Evolutionary conservation across 768 basidiomycete genomes (phyloP).

Genomic region (Inosperma sp.): DNA sequence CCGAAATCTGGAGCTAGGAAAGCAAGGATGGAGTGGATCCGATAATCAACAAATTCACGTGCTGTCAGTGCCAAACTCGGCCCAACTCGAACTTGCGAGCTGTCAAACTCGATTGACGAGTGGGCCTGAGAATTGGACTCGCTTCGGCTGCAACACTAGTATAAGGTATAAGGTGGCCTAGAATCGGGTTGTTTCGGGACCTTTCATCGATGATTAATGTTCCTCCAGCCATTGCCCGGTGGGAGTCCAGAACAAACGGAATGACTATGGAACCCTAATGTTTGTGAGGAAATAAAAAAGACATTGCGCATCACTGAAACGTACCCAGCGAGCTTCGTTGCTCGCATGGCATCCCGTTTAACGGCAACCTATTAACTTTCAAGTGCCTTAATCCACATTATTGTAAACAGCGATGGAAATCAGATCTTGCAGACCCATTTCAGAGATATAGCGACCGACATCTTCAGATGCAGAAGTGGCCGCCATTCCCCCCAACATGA

Average conservation of each 20-base stretch:
- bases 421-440: slow-evolving; percentile 19
- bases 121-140: too few relatives aligned
- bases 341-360: slow-evolving; percentile 25
- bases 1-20: too few relatives aligned
- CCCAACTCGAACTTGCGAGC: too few relatives aligned
- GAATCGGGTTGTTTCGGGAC: slow-evolving; percentile 26
- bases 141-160: too few relatives aligned
- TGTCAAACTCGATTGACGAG: too few relatives aligned
- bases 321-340: slow-evolving; percentile 28
- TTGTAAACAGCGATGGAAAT: slow-evolving; percentile 30
- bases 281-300: background rate
- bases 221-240: slow-evolving; percentile 25
- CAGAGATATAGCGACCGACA: slow-evolving; percentile 19
- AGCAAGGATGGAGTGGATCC: too few relatives aligned
- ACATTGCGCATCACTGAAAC: background rate
- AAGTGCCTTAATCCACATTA: slow-evolving; percentile 23
- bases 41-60: too few relatives aligned
- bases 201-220: slow-evolving; percentile 15
- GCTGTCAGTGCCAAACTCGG: too few relatives aligned
- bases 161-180: too few relatives aligned
- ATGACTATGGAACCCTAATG: slow-evolving; percentile 33
- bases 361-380: slow-evolving; percentile 23
- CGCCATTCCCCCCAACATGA: slow-evolving; percentile 32
- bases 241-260: slow-evolving; percentile 28
- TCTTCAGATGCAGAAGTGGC: slow-evolving; percentile 26